These are phyloP conservation scores for Reticulomyxa filosa DNA, from an alignment of 78 protist species.

Conservation along the genomic window DNA sequence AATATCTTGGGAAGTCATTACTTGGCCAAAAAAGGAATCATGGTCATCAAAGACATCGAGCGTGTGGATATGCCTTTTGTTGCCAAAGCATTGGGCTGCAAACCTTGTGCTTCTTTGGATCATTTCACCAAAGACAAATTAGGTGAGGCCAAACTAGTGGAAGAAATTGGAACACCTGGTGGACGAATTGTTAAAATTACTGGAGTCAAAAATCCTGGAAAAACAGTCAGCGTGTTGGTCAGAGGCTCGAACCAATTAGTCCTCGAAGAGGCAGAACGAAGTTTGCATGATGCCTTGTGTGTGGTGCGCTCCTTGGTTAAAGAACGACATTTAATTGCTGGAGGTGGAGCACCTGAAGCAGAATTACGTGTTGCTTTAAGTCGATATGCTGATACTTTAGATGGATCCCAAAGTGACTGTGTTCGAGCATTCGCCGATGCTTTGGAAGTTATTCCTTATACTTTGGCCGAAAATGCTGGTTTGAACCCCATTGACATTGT, in stretches of 20 bases:
- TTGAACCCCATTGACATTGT: slow-evolving; percentile 83
- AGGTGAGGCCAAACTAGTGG: slow-evolving; percentile 72
- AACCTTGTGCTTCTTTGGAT: slow-evolving; percentile 76
- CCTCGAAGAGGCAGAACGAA: slow-evolving; percentile 87
- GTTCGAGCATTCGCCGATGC: slow-evolving; percentile 81
- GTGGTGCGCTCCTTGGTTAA: slow-evolving; percentile 94
- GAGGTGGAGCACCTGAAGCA: slow-evolving; percentile 95
- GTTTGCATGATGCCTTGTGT: slow-evolving; percentile 97
- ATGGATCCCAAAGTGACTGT: slow-evolving; percentile 54
- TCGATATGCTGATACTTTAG: slow-evolving; percentile 41
- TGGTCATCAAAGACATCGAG: slow-evolving; percentile 87
- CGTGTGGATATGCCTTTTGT: slow-evolving; percentile 88
- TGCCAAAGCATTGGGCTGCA: slow-evolving; percentile 74
- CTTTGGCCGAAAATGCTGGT: slow-evolving; percentile 99
- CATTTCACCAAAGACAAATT: slow-evolving; percentile 65
- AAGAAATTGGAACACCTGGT: slow-evolving; percentile 54
- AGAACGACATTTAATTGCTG: slow-evolving; percentile 62
- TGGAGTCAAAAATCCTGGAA: slow-evolving; percentile 57
- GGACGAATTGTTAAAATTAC: slow-evolving; percentile 51
- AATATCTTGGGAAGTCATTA: not conserved
- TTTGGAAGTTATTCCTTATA: slow-evolving; percentile 84
- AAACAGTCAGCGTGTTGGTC: slow-evolving; percentile 66
- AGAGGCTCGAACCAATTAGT: slow-evolving; percentile 83
- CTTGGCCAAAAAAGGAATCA: slow-evolving; percentile 67
- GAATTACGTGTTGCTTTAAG: slow-evolving; percentile 34